Conservation (phyloP, 306 rosid species). For the Vigna reflexopilosa region DNA sequence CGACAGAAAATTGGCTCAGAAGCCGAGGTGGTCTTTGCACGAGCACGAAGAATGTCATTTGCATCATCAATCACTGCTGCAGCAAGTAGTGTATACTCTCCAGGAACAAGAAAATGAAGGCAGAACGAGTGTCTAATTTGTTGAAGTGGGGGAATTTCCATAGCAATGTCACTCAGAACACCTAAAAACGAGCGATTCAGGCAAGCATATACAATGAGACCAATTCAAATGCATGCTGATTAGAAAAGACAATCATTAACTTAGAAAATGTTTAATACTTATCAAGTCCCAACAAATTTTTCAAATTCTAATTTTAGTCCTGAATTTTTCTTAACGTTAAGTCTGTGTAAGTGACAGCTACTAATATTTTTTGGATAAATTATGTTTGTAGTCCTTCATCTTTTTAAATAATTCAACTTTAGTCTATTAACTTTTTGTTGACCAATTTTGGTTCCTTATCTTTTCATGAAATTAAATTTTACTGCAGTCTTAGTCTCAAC, state of each 20-base stretch:
- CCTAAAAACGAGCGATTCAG: conserved; percentile 51
- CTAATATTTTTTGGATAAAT: too few relatives aligned
- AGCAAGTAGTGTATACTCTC: conserved; percentile 84
- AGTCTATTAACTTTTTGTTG: too few relatives aligned
- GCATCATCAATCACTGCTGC: conserved; percentile 87
- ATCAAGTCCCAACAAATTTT: too few relatives aligned
- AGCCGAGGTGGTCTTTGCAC: conserved; percentile 72
- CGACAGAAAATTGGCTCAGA: conserved; percentile 92
- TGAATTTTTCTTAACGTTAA: too few relatives aligned
- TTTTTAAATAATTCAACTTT: too few relatives aligned
- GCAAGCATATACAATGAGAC: conserved; percentile 20
- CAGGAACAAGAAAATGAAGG: conserved; percentile 87
- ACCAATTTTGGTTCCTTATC: too few relatives aligned
- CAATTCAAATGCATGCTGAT: conserved; percentile 20
- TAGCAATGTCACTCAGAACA: conserved; percentile 72
- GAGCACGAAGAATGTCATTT: conserved; percentile 80
- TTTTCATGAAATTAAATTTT: too few relatives aligned
- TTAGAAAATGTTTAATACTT: conserved; percentile 15
- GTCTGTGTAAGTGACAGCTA: too few relatives aligned
- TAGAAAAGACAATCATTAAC: not conserved
- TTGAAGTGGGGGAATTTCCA: conserved; percentile 87
- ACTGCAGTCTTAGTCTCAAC: too few relatives aligned
- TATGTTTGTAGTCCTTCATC: too few relatives aligned
- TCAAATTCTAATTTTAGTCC: too few relatives aligned
- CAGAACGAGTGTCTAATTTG: conserved; percentile 79